Conservation (phyloP, 2,329 filamentous ascomycete genomes). For the Epichloe glyceriae region DNA sequence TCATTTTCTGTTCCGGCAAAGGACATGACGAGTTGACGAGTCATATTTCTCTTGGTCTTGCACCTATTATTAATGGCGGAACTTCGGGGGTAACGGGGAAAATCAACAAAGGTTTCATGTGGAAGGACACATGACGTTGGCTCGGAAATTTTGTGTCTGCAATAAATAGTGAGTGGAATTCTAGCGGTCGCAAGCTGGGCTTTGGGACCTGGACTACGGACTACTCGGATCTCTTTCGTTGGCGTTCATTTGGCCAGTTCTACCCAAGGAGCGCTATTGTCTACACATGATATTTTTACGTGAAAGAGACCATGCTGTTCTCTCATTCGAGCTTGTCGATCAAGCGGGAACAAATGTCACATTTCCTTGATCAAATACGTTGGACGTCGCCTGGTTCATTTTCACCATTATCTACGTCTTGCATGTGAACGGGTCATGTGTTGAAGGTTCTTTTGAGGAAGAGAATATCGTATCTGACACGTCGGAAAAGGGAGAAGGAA, state of each 20-base stretch:
- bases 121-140: neutral
- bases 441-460: neutral
- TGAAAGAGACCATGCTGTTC: no score
- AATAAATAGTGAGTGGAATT: neutral
- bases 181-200: neutral
- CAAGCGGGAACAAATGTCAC: no score
- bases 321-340: no score
- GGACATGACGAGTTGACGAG: constrained; percentile 3
- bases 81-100: neutral
- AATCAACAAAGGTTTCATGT: neutral
- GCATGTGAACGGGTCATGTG: neutral
- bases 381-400: no score
- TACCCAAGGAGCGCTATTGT: no score
- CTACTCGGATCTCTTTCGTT: no score
- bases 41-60: neutral
- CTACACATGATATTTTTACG: no score
- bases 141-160: neutral
- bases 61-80: neutral
- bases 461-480: neutral
- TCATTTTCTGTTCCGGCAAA: neutral
- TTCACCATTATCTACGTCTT: neutral
- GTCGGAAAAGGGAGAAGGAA: neutral
- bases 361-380: no score
- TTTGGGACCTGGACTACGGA: neutral
- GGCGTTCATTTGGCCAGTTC: no score